These are phyloP conservation scores for Cryptococcus sp. DNA, from an alignment of 1,284 basidiomycete genomes.

Conservation along the genomic window DNA sequence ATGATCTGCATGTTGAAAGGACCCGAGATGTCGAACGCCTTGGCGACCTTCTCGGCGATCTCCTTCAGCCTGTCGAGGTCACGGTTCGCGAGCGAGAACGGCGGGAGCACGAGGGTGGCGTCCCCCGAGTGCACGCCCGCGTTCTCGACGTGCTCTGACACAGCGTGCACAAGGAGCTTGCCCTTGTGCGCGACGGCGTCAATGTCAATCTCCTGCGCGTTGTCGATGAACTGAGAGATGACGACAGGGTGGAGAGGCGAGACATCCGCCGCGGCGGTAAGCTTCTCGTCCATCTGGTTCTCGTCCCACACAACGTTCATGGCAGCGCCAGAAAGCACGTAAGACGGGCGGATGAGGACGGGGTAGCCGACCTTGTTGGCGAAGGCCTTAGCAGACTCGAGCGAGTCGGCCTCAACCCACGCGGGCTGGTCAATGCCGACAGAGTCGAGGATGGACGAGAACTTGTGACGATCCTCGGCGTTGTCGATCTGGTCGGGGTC, in stretches of 20 bases:
- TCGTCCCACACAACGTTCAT: conserved; percentile 99
- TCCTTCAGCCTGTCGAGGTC: conserved; percentile 84
- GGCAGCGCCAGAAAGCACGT: conserved; percentile 96
- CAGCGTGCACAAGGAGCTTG: conserved; percentile 88
- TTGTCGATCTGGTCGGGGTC: conserved; percentile 94
- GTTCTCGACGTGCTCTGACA: conserved; percentile 98
- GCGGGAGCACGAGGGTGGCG: conserved; percentile 96
- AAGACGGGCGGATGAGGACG: conserved; percentile 92
- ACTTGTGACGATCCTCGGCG: conserved; percentile 99
- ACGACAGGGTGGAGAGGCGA: conserved; percentile 97
- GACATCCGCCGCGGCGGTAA: conserved; percentile 90
- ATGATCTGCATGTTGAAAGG: conserved; percentile 99
- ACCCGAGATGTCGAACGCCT: conserved; percentile 92
- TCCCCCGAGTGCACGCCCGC: conserved; percentile 99
- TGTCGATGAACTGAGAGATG: conserved; percentile 97
- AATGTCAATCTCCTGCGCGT: conserved; percentile 96
- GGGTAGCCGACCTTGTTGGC: conserved; percentile 87
- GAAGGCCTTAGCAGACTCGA: conserved; percentile 89
- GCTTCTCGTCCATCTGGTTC: conserved; percentile 79
- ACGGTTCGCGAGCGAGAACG: conserved; percentile 70
- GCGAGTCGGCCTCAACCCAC: conserved; percentile 86
- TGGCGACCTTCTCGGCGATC: conserved; percentile 92
- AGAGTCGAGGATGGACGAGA: conserved; percentile 90
- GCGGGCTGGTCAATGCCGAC: conserved; percentile 96
- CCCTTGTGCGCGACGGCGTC: conserved; percentile 96